Conservation (phyloP, 129 eudicot species). For the Kitagawia praeruptora region DNA sequence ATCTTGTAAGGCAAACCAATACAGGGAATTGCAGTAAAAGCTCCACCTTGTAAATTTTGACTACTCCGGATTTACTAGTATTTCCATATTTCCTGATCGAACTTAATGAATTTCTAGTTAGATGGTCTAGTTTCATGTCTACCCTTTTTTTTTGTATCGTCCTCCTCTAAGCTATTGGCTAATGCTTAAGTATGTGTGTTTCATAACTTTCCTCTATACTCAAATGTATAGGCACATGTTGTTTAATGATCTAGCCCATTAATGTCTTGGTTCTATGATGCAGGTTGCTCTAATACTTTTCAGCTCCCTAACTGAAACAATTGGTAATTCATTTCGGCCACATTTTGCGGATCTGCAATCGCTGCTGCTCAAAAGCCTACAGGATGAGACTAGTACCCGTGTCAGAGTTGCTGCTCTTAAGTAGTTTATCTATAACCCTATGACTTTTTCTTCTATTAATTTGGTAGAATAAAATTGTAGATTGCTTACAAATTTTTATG, state of each 20-base stretch:
- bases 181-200: not conserved
- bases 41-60: not conserved
- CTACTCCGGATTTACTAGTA: not conserved
- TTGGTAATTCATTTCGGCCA: slow-evolving; percentile 85
- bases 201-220: slow-evolving; percentile 1
- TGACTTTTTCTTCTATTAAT: not conserved
- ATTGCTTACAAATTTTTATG: slow-evolving; percentile 11
- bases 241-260: slow-evolving; percentile 21
- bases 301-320: slow-evolving; percentile 93
- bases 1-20: not conserved
- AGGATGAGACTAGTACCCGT: slow-evolving; percentile 84
- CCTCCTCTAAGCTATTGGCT: not conserved
- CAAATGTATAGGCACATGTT: not conserved
- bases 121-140: not conserved
- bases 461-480: slow-evolving; percentile 3
- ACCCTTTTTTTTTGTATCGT: not conserved
- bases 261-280: slow-evolving; percentile 17
- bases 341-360: slow-evolving; percentile 85
- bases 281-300: slow-evolving; percentile 90
- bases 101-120: not conserved
- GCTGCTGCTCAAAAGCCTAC: slow-evolving; percentile 80
- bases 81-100: not conserved
- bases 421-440: slow-evolving; percentile 33
- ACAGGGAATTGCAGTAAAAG: not conserved
- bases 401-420: slow-evolving; percentile 97